Evolutionary conservation across 2,329 filamentous ascomycete species (phyloP).

Genomic region (Aureobasidium sp.): DNA sequence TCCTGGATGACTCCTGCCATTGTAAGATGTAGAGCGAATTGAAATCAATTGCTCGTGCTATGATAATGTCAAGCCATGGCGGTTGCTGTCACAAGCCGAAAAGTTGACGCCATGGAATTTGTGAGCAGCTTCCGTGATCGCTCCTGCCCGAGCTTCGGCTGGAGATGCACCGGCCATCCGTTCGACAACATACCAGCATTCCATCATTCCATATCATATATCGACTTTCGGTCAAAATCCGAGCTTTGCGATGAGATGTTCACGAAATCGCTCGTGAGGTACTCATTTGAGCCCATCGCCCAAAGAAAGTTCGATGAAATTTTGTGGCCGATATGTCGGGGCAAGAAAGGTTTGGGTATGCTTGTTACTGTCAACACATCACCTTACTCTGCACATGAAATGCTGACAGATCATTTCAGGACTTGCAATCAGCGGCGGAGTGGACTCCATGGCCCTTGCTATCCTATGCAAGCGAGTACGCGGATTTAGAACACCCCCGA

Average conservation of each 20-base stretch:
- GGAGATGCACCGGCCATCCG: neutral
- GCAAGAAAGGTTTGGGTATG: neutral
- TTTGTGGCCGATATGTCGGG: neutral
- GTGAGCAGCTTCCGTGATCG: neutral
- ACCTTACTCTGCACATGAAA: neutral
- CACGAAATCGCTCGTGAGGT: neutral
- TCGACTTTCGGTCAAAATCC: neutral
- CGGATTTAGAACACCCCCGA: slow-evolving; percentile 19
- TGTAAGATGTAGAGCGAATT: neutral
- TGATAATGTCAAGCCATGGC: slow-evolving; percentile 7
- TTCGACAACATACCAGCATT: neutral
- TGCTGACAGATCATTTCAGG: slow-evolving; percentile 26
- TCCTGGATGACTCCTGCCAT: slow-evolving; percentile 7
- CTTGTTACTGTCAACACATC: neutral
- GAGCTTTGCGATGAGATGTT: slow-evolving; percentile 3
- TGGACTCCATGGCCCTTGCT: slow-evolving; percentile 96
- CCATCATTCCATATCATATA: neutral
- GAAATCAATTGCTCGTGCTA: slow-evolving; percentile 12
- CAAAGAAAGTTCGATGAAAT: neutral
- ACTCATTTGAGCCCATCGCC: neutral
- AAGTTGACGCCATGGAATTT: slow-evolving; percentile 10
- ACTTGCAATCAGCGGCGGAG: slow-evolving; percentile 82
- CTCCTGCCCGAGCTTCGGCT: slow-evolving; percentile 4
- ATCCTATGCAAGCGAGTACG: slow-evolving; percentile 53
- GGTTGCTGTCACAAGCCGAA: slow-evolving; percentile 10